Conservation (phyloP, 2,329 filamentous ascomycete species). For the Macrophomina tecta region DNA sequence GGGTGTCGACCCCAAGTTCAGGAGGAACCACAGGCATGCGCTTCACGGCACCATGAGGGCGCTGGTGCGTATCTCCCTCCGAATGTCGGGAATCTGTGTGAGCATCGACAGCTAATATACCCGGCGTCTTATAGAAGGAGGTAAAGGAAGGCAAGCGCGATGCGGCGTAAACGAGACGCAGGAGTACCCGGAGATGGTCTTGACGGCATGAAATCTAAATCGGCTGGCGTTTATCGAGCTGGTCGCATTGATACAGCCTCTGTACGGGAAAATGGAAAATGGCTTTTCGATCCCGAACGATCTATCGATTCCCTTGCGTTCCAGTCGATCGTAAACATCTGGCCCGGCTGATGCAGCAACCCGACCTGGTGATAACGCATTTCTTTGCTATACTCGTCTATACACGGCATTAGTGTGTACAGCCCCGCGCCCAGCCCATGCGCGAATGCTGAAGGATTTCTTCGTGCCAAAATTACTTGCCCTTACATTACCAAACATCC, state of each 20-base stretch:
- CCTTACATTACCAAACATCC: constrained; percentile 71
- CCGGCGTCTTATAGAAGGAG: constrained; percentile 75
- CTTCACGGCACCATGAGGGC: constrained; percentile 98
- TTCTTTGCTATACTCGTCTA: background rate
- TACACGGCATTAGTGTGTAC: constrained; percentile 73
- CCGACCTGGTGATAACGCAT: background rate
- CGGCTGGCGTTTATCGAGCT: constrained; percentile 28
- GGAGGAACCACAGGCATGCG: constrained; percentile 99
- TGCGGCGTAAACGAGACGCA: constrained; percentile 66
- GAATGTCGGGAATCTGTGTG: background rate
- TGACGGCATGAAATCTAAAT: constrained; percentile 27
- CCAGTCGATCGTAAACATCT: no score
- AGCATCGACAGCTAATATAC: background rate
- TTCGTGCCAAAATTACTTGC: constrained; percentile 67
- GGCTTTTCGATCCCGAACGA: constrained; percentile 28
- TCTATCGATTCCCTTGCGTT: no score
- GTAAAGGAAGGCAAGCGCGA: constrained; percentile 95
- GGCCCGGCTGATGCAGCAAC: no score
- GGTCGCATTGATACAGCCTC: constrained; percentile 25
- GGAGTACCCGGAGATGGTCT: constrained; percentile 22
- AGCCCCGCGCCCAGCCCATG: constrained; percentile 66
- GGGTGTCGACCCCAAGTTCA: constrained; percentile 99
- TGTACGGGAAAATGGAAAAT: constrained; percentile 25
- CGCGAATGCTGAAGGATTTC: constrained; percentile 71
- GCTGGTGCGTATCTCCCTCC: constrained; percentile 70